These are phyloP conservation scores for Ramicandelaber brevisporus DNA, from an alignment of 192 early-diverging fungal species.

Conservation along the genomic window DNA sequence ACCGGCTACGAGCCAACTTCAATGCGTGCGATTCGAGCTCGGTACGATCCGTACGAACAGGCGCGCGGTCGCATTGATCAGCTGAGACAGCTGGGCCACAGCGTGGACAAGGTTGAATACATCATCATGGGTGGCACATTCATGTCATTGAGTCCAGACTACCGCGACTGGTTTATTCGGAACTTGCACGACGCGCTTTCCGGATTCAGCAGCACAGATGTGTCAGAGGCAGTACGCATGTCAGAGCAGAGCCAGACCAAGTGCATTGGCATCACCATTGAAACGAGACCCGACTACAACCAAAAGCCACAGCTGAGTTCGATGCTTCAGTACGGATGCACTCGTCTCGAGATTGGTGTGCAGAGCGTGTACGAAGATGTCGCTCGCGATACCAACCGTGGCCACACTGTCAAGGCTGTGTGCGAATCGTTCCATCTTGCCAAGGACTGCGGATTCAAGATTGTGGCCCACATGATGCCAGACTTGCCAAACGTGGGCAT, in stretches of 20 bases:
- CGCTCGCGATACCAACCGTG: constrained; percentile 90
- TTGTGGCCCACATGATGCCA: constrained; percentile 99
- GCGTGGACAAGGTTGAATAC: constrained; percentile 95
- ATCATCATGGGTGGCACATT: constrained; percentile 99
- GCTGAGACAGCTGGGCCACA: constrained; percentile 74
- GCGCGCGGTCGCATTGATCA: constrained; percentile 84
- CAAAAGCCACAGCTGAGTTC: constrained; percentile 92
- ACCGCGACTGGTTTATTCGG: constrained; percentile 92
- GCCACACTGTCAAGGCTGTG: constrained; percentile 95
- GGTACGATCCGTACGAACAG: constrained; percentile 95
- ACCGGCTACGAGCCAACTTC: constrained; percentile 98
- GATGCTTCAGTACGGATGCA: constrained; percentile 98
- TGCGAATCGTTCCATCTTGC: constrained; percentile 92
- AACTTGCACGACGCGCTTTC: constrained; percentile 92
- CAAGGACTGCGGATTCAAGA: constrained; percentile 97
- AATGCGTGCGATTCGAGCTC: constrained; percentile 95
- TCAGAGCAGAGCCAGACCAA: constrained; percentile 92
- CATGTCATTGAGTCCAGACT: constrained; percentile 88
- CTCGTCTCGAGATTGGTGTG: constrained; percentile 90
- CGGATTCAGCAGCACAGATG: constrained; percentile 64
- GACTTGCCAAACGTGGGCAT: constrained; percentile 98
- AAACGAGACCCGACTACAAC: constrained; percentile 95
- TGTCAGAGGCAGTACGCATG: constrained; percentile 94
- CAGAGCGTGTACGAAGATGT: constrained; percentile 99
- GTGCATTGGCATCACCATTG: constrained; percentile 98